Evolutionary conservation across 129 eudicot genomes (phyloP), one percentile per base, ranked within the genome.

Genomic region (Flaveria ramosissima): DNA sequence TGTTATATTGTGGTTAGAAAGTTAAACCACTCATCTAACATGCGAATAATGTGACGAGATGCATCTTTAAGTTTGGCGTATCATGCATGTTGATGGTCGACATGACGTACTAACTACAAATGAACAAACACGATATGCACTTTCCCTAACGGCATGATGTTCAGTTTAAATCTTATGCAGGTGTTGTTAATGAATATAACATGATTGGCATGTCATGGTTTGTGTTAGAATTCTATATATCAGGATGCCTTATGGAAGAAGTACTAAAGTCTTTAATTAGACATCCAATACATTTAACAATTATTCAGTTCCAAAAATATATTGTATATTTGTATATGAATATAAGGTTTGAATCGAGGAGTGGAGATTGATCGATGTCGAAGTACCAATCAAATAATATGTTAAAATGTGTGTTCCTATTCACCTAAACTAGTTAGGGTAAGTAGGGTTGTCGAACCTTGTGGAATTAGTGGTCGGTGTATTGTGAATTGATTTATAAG

Each of bases 81-180:
- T n/a, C n/a, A 20, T 24, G 36, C 20, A 11, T 32, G 20, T 48
- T 47, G 45, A 21, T 26, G 74, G 62, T 56, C 27, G 62, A 48
- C 74, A 48, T 46, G 41, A 15, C 62, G 27, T 55, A 55, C 60
- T 2, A 26, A 70, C 74, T 48, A 48, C 30, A 70, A 70, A 48
- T 50, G 56, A 47, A 24, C 74, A 48, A 70, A 70, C 74, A 23
- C 60, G 6, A 8, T 70, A 46, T 13, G 7, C 41, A 46, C 6
- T 43, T 12, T 26, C 41, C 57, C 53, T 43, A 70, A 15, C 2
- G 16, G 8, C 45, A 69, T 69, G 32, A 45, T 69, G 13, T 69
- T 12, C 8, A 47, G 41, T 36, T 4, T 36, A 48, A 24, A 8
- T 13, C 13, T 55, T 19, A 55, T 55, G 24, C 20, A 24, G 7